Conservation (phyloP, 805 yeast genomes). For the Teunomyces barrocoloradensis region DNA sequence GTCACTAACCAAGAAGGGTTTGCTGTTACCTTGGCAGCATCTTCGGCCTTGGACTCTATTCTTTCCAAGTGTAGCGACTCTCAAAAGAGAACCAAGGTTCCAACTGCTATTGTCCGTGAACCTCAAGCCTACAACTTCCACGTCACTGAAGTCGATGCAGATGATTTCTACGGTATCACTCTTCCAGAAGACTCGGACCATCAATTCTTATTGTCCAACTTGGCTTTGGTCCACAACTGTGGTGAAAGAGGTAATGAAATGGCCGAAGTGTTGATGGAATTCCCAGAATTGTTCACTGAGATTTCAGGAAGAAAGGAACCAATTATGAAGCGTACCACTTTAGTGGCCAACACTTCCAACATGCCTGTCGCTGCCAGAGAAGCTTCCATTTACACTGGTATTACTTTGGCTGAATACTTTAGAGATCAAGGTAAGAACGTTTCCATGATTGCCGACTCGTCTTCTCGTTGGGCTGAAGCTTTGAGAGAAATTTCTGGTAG, state of each 20-base stretch:
- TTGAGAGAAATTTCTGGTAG: slow-evolving; percentile 99
- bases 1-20: no score
- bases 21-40: no score
- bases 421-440: slow-evolving; percentile 99
- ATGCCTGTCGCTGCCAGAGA: slow-evolving; percentile 99
- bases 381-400: slow-evolving; percentile 99
- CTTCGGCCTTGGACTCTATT: no score
- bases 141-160: no score
- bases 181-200: slow-evolving; percentile 39
- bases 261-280: slow-evolving; percentile 99
- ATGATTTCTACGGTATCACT: slow-evolving; percentile 15
- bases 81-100: no score
- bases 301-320: slow-evolving; percentile 93
- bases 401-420: slow-evolving; percentile 97
- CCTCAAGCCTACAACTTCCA: no score
- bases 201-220: slow-evolving; percentile 25
- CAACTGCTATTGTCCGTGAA: no score
- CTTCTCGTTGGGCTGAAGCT: slow-evolving; percentile 99
- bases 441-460: slow-evolving; percentile 99
- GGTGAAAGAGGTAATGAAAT: slow-evolving; percentile 99
- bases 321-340: slow-evolving; percentile 96
- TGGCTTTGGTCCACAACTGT: slow-evolving; percentile 24
- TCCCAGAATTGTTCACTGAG: slow-evolving; percentile 95
- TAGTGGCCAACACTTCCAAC: slow-evolving; percentile 97
- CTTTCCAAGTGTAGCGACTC: no score